Base-by-base conservation (phyloP, 1,284 basidiomycete genomes). In the Cystobasidium slooffiae region DNA sequence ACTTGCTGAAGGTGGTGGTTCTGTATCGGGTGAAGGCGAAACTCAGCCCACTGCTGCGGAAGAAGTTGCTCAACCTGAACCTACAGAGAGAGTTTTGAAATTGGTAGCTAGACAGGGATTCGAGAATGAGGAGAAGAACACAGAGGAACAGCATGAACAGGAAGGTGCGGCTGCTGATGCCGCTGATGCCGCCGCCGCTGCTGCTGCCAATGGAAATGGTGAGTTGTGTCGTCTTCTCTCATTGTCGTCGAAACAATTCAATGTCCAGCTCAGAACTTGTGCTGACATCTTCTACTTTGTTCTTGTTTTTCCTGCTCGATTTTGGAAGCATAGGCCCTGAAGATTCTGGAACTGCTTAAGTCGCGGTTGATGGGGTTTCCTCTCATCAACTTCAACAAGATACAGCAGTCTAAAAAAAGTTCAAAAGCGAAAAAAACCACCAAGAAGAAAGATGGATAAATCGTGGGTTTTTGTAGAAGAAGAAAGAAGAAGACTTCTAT, bases 81-180 rank as follows among this genome's bases (percentile, higher is more conserved):
- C 56, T 59, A 59, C 39, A n/a, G 69, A 72, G 61, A 53, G 52
- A 49, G 58, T 43, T 20, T 44, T 73, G 51, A 73, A 58, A 51
- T 20, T 73, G n/a, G 47, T 64, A 16, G 70, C 63, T 51, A 73
- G 70, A 59, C 62, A 73, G 46, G 70, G 70, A 43, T 73, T 58
- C 43, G 70, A 73, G 70, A 65, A 73, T 49, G 68, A 70, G 22
- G 70, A 73, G 43, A 52, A 73, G 62, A 22, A 37, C 20, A 59
- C 37, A 43, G 63, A 53, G 16, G 39, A 73, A 20, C 62, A 65
- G 20, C 51, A 56, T 53, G 70, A 65, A 37, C 62, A 61, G 20
- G 68, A 58, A 59, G 53, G 63, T 56, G 70, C 41, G 52, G 66
- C 55, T 31, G 52, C 66, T 41, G 53, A 7, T 12, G 14, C 66